A percentile compares a stretch with the other conserved stretches of the same genome.
phyloP scores from a whole-genome alignment of 768 basidiomycete genomes.

The Auricularia sp. region DNA sequence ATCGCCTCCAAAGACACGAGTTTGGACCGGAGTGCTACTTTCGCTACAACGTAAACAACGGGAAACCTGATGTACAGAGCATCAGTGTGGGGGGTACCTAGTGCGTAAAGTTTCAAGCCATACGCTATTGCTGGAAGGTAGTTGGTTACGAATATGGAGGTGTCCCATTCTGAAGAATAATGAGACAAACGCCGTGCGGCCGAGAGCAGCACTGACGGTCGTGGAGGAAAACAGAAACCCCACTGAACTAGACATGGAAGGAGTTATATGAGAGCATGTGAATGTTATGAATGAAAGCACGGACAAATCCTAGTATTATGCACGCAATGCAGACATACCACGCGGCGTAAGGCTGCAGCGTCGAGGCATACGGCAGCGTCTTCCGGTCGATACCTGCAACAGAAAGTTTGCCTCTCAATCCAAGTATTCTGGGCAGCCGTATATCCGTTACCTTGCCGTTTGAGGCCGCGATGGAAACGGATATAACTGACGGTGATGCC shows the following conservation, averaged over 20 bases:
- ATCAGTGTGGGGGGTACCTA: too few species aligned
- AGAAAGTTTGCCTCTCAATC: background rate
- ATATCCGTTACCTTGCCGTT: background rate
- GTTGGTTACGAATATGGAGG: background rate
- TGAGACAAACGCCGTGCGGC: background rate
- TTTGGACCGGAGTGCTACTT: background rate
- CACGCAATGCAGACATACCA: conserved; percentile 32
- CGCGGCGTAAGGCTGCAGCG: conserved; percentile 60
- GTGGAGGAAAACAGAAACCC: background rate
- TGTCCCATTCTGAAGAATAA: background rate
- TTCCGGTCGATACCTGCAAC: conserved; percentile 30
- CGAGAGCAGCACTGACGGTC: background rate
- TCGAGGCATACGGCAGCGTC: conserved; percentile 35
- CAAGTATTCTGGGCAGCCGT: background rate
- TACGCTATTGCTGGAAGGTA: background rate
- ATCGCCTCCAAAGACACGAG: background rate
- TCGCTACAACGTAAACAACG: background rate
- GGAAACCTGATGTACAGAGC: background rate
- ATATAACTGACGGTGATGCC: conserved; percentile 29
- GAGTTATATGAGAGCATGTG: background rate
- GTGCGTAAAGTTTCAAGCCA: background rate
- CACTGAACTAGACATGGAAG: background rate
- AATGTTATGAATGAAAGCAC: background rate
- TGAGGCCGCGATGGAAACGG: conserved; percentile 20
- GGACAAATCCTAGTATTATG: background rate